Evolutionary conservation across 2,329 filamentous ascomycete genomes (phyloP), one percentile per base, ranked within the genome.

Genomic region (Fusarium compactum): DNA sequence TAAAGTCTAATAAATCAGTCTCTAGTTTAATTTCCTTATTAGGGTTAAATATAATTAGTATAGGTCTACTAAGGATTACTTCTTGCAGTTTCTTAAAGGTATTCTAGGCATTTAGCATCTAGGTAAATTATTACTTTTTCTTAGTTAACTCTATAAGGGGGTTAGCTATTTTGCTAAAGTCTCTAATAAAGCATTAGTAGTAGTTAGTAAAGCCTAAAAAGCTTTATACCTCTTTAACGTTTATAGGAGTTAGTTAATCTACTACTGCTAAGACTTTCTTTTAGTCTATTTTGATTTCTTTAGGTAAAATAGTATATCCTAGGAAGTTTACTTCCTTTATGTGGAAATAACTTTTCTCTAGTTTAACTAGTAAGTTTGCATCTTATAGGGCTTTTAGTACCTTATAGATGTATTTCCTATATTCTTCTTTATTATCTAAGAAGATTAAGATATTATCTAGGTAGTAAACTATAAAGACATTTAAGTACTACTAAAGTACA

Each of bases 391-490:
- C 40, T 64, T 65, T 8, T 27, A 74, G 29, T 11, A 70, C 57
- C n/a, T 59, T 58, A 52, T 69, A 60, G 5, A 69, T 47, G 50
- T 71, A 61, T 71, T 70, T 22, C 43, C 20, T 51, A 57, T 71
- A 58, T 62, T 69, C 25, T 69, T 69, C 32, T 41, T 68, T 29
- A 15, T 24, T 69, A 18, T 73, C 32, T 41, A 51, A 71, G 56
- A 71, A 72, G 54, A 75, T 71, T 25, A 75, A 27, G 32, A 73
- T 74, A 58, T 73, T 50, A 65, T 73, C 25, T 46, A 74, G 44
- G 32, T 74, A 74, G 30, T 53, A 62, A 38, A 70, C 44, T 55
- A 73, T 52, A 66, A 66, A 71, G 20, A 70, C 55, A 54, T 68
- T 53, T 6, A 73, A 22, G 22, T 73, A 65, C 44, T 70, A 38